Evolutionary conservation across 129 eudicot genomes (phyloP).

Genomic region (Kitagawia praeruptora): DNA sequence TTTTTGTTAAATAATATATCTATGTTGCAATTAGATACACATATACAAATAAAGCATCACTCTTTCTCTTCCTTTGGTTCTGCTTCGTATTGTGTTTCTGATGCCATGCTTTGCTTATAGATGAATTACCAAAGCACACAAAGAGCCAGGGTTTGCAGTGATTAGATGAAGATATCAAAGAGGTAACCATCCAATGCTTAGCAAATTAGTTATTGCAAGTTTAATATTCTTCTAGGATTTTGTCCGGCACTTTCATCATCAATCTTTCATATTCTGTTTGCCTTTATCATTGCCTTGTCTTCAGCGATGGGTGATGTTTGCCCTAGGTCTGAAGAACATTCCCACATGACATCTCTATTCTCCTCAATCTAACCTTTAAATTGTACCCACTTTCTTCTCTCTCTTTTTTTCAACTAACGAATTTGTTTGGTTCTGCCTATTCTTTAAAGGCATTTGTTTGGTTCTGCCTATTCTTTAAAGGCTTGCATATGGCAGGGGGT

Average conservation of each 20-base stretch:
- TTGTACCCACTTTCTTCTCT: neutral
- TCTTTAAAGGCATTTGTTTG: neutral
- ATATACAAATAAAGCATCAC: too few species aligned
- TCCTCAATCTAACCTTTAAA: neutral
- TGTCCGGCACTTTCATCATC: slow-evolving; percentile 45
- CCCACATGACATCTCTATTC: slow-evolving; percentile 21
- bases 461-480: slow-evolving; percentile 1
- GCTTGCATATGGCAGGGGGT: slow-evolving; percentile 51
- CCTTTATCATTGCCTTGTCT: slow-evolving; percentile 34
- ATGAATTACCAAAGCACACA: slow-evolving; percentile 55
- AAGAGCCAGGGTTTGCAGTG: slow-evolving; percentile 54
- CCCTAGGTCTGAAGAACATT: slow-evolving; percentile 48
- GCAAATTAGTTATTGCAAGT: slow-evolving; percentile 52
- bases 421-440: neutral
- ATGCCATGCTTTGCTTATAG: slow-evolving; percentile 26
- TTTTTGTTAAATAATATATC: too few species aligned
- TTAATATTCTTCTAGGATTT: slow-evolving; percentile 47
- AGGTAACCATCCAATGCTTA: slow-evolving; percentile 42
- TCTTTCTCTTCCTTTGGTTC: neutral
- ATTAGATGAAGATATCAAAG: slow-evolving; percentile 19
- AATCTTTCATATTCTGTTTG: slow-evolving; percentile 36
- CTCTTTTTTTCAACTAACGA: slow-evolving; percentile 17
- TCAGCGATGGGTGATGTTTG: slow-evolving; percentile 16
- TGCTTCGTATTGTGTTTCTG: slow-evolving; percentile 1
- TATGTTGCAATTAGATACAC: too few species aligned